phyloP scores from a whole-genome alignment of 495 filamentous ascomycete species.

The Clohesyomyces aquaticus region DNA sequence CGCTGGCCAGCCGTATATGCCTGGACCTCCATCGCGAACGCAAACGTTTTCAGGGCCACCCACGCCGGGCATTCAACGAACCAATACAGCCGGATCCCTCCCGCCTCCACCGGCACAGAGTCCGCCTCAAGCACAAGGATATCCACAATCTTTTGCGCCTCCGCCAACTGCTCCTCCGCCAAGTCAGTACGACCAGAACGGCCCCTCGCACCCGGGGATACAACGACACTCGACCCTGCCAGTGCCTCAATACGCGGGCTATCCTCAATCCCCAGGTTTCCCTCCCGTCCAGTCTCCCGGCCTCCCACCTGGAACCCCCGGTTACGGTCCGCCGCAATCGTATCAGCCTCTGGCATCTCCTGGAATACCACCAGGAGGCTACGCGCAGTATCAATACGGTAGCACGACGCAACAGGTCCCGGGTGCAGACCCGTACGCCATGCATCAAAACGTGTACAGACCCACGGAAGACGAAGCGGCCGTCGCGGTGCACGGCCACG shows the following conservation, averaged over 20 bases:
- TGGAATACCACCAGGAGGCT: conserved; percentile 27
- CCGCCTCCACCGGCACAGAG: conserved; percentile 40
- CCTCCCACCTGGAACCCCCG: conserved; percentile 27
- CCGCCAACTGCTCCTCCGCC: conserved; percentile 36
- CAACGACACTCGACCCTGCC: conserved; percentile 36
- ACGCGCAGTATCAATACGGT: conserved; percentile 31
- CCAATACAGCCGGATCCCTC: conserved; percentile 33
- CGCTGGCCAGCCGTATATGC: conserved; percentile 44
- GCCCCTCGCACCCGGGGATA: conserved; percentile 36
- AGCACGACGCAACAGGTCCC: conserved; percentile 39
- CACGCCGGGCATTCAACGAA: conserved; percentile 32
- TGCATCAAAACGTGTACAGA: conserved; percentile 78
- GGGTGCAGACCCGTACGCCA: conserved; percentile 57
- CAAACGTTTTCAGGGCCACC: conserved; percentile 44
- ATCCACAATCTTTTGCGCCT: conserved; percentile 29
- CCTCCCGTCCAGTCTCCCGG: conserved; percentile 38
- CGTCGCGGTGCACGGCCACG: conserved; percentile 44
- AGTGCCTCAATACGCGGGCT: conserved; percentile 41
- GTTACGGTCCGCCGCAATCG: conserved; percentile 42
- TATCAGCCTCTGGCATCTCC: conserved; percentile 44
- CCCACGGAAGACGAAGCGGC: conserved; percentile 61
- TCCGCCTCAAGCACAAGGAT: conserved; percentile 3
- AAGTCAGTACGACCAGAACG: conserved; percentile 29
- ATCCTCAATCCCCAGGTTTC: conserved; percentile 34
- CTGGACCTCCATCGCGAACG: conserved; percentile 45